Evolutionary conservation across 495 filamentous ascomycete species (phyloP).

Genomic region (Penicillium herquei): DNA sequence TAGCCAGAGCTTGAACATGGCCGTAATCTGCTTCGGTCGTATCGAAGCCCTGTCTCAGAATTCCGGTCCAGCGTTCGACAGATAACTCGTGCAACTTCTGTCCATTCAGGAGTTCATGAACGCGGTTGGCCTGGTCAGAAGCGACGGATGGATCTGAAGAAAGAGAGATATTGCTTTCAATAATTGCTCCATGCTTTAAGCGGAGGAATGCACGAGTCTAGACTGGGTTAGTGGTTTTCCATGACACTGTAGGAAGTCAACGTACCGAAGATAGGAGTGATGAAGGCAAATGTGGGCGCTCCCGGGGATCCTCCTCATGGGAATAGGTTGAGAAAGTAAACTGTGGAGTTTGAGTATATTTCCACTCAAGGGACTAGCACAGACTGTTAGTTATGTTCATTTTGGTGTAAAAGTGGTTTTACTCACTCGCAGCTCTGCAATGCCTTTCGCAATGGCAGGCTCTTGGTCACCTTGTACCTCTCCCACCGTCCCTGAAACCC

Average conservation of each 20-base stretch:
- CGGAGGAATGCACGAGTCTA: conserved; percentile 43
- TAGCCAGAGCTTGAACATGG: conserved; percentile 18
- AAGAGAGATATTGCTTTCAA: conserved; percentile 45
- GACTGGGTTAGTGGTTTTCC: not conserved
- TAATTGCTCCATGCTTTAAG: conserved; percentile 42
- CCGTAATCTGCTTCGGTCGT: conserved; percentile 12
- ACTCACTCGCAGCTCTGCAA: conserved; percentile 61
- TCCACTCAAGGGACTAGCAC: conserved; percentile 67
- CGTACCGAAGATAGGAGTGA: conserved; percentile 41
- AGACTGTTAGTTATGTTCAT: conserved; percentile 2
- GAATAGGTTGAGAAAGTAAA: conserved; percentile 69
- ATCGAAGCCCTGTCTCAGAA: conserved; percentile 22
- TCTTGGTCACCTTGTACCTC: conserved; percentile 44
- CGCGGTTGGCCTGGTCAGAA: conserved; percentile 33
- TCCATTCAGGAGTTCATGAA: conserved; percentile 37
- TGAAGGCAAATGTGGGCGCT: conserved; percentile 44
- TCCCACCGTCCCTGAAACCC: conserved; percentile 45
- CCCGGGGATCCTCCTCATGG: conserved; percentile 54
- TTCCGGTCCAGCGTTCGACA: conserved; percentile 28
- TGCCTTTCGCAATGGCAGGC: conserved; percentile 53
- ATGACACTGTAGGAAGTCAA: not conserved
- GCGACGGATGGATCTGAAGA: conserved; percentile 33
- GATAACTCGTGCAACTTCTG: conserved; percentile 44
- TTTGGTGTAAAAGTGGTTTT: not conserved
- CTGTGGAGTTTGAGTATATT: conserved; percentile 78